Evolutionary conservation across 768 basidiomycete species (phyloP).

Genomic region (Paxillus rubicundulus): DNA sequence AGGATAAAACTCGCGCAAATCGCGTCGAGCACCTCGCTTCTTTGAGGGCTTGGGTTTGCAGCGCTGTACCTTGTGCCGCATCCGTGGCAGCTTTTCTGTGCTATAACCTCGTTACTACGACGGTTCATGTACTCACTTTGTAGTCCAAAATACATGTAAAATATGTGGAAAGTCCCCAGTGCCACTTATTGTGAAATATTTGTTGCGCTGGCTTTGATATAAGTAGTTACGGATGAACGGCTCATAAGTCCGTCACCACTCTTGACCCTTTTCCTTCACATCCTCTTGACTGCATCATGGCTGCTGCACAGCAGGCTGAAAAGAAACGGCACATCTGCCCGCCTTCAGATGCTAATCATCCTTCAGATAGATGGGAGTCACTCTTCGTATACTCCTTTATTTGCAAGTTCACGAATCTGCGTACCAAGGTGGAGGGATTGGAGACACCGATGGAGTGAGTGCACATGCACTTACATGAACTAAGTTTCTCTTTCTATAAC

Average conservation of each 20-base stretch:
- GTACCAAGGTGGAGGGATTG: constrained; percentile 72
- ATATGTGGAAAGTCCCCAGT: constrained; percentile 23
- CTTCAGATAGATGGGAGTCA: constrained; percentile 82
- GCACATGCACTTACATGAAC: constrained; percentile 18
- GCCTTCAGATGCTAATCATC: constrained; percentile 64
- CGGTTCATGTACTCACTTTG: constrained; percentile 22
- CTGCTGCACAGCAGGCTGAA: constrained; percentile 33
- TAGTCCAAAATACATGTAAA: constrained; percentile 21
- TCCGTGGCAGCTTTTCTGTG: constrained; percentile 19
- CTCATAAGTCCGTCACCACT: constrained; percentile 34
- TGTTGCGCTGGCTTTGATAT: constrained; percentile 34
- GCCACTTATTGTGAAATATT: constrained; percentile 35
- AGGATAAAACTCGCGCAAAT: constrained; percentile 55
- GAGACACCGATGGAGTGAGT: constrained; percentile 84
- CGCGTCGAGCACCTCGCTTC: constrained; percentile 26
- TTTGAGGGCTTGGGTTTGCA: constrained; percentile 4
- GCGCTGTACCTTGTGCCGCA: constrained; percentile 11
- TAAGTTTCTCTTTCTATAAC: constrained; percentile 23
- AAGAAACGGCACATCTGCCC: constrained; percentile 55
- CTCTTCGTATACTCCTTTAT: constrained; percentile 85
- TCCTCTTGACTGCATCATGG: constrained; percentile 35
- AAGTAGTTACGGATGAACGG: constrained; percentile 36
- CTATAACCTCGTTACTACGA: constrained; percentile 10
- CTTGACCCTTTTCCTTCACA: constrained; percentile 37
- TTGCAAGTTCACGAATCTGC: constrained; percentile 75